A percentile compares a stretch with the other conserved stretches of the same genome.
phyloP scores from a whole-genome alignment of 345 rosid species.

The Aquilaria sinensis region DNA sequence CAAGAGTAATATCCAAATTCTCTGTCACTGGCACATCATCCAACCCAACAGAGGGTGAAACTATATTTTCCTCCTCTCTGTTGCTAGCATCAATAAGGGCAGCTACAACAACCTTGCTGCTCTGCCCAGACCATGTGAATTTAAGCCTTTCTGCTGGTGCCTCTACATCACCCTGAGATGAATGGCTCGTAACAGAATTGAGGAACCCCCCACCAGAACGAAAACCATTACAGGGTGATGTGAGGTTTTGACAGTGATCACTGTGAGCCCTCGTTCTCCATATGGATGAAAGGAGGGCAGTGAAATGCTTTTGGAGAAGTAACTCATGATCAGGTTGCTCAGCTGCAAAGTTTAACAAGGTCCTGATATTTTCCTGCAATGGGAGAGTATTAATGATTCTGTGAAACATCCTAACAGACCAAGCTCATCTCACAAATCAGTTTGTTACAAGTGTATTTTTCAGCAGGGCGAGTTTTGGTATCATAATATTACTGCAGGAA shows the following conservation, averaged over 20 bases:
- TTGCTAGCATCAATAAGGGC: slow-evolving; percentile 63
- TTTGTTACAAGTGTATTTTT: too few relatives aligned
- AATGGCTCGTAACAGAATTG: slow-evolving; percentile 31
- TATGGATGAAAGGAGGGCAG: slow-evolving; percentile 72
- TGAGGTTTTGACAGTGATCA: slow-evolving; percentile 24
- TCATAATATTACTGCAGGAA: too few relatives aligned
- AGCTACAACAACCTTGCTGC: slow-evolving; percentile 51
- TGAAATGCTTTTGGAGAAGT: slow-evolving; percentile 90
- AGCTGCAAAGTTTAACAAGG: slow-evolving; percentile 61
- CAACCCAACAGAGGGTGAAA: slow-evolving; percentile 27
- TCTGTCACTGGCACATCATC: slow-evolving; percentile 41
- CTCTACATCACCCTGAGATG: slow-evolving; percentile 25
- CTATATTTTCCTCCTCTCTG: slow-evolving; percentile 27
- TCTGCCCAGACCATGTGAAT: slow-evolving; percentile 40
- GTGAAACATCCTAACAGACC: background rate
- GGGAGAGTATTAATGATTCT: slow-evolving; percentile 13
- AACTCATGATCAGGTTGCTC: slow-evolving; percentile 82
- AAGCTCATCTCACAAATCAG: background rate
- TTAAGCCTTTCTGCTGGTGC: slow-evolving; percentile 44
- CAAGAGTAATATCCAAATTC: slow-evolving; percentile 60
- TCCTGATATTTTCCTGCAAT: slow-evolving; percentile 76
- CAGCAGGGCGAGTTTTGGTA: too few relatives aligned
- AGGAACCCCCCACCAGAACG: slow-evolving; percentile 38
- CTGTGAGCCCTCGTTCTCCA: slow-evolving; percentile 48
- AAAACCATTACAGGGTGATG: slow-evolving; percentile 41